phyloP scores from a whole-genome alignment of 768 basidiomycete genomes.

The Amylocystis lapponica region DNA sequence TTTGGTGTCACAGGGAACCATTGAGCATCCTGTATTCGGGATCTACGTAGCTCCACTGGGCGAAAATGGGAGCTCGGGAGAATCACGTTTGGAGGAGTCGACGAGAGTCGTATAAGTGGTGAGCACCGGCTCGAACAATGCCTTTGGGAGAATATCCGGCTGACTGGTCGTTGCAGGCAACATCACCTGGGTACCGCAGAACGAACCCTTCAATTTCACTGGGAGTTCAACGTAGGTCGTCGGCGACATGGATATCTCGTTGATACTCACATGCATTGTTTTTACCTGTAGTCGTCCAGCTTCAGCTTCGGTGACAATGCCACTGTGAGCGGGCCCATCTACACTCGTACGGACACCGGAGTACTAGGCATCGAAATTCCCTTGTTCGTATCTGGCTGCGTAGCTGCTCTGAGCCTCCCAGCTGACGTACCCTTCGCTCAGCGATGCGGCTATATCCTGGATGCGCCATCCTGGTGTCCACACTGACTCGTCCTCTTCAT shows the following conservation, averaged over 20 bases:
- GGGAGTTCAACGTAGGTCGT: conserved; percentile 1
- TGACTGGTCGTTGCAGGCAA: background rate
- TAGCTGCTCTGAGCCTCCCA: background rate
- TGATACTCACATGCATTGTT: background rate
- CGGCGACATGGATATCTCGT: background rate
- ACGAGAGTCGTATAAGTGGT: conserved; percentile 1
- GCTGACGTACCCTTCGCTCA: background rate
- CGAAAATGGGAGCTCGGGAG: background rate
- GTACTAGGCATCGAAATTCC: background rate
- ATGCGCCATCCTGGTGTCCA: background rate
- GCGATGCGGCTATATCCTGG: background rate
- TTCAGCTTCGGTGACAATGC: background rate
- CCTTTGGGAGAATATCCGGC: no score
- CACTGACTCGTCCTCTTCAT: background rate
- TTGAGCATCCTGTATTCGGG: background rate
- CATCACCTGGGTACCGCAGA: conserved; percentile 1
- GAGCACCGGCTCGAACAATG: no score
- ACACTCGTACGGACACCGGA: conserved; percentile 1
- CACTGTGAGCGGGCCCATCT: background rate
- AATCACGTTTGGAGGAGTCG: conserved; percentile 4
- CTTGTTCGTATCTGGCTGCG: background rate
- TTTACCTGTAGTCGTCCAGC: conserved; percentile 1
- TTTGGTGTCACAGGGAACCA: background rate
- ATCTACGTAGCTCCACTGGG: background rate
- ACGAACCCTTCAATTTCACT: background rate